Base-by-base conservation (phyloP, 371 early-diverging fungal genomes). In the Mucor saturninus region DNA sequence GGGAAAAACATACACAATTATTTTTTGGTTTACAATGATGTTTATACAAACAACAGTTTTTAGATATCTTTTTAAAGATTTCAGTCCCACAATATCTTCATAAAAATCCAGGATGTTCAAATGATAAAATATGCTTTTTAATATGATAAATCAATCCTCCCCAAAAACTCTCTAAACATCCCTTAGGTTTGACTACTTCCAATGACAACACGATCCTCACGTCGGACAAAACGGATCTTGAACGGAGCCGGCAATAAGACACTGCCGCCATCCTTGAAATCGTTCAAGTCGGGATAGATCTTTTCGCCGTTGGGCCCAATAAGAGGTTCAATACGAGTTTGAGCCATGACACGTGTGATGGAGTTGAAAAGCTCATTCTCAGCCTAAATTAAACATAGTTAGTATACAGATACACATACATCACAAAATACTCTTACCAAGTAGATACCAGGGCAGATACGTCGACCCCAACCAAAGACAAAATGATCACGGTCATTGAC, bases 401-500 rank as follows among this genome's bases (percentile, higher is more conserved):
- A 21, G 21, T 21, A 21, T 1, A 21, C 21, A 21, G 21, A 21
- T 21, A 21, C 21, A 21, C 21, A 21, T 21, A 21, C 21, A 21
- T 21, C 21, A 21, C 21, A 21, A 21, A 21, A 21, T 21, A 21
- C 21, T 21, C 21, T 48, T 57, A 67, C 70, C 55, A 73, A 30
- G 15, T 37, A 49, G 31, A 66, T 71, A 29, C 61, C 61, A 7
- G 71, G 71, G 37, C 71, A 71, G 7, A 63, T 32, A 15, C 60
- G 71, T 37, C 61, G 52, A 13, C 52, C 59, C 62, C 71, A 70
- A 10, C 67, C 67, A 59, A 59, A 66, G 3, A 43, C 49, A 46
- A 40, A 59, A 4, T 59, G 58, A 38, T 65, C 65, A 31, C 64
- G 28, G 1, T 49, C 31, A 26, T 62, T 31, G 14, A 58, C 11